These are phyloP conservation scores for Mortierella sp. DNA, from an alignment of 371 early-diverging fungal species.

Conservation along the genomic window DNA sequence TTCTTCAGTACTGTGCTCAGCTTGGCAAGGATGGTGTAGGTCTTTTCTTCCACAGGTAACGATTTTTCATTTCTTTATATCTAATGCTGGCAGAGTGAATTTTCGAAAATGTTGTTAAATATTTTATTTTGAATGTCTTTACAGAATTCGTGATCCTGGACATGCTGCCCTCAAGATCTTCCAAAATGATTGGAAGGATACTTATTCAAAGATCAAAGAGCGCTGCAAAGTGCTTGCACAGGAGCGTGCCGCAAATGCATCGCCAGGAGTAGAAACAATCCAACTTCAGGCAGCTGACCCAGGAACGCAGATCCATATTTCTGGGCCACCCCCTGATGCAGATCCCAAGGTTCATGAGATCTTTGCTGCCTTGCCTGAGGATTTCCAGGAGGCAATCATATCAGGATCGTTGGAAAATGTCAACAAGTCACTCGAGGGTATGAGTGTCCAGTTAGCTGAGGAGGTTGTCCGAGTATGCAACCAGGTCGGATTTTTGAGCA, in stretches of 20 bases:
- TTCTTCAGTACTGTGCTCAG: slow-evolving; percentile 86
- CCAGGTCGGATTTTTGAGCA: slow-evolving; percentile 79
- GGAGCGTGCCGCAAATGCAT: slow-evolving; percentile 62
- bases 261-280: slow-evolving; percentile 77
- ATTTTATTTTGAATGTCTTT: not conserved
- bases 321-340: slow-evolving; percentile 62
- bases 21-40: slow-evolving; percentile 87
- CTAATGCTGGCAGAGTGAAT: not conserved
- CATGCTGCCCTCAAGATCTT: slow-evolving; percentile 73
- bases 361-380: slow-evolving; percentile 76
- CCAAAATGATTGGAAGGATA: slow-evolving; percentile 83
- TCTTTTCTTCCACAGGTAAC: slow-evolving; percentile 87
- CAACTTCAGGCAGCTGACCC: slow-evolving; percentile 82
- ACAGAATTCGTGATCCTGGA: slow-evolving; percentile 36
- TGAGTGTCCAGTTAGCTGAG: slow-evolving; percentile 81
- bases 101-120: not conserved
- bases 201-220: slow-evolving; percentile 81
- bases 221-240: slow-evolving; percentile 80
- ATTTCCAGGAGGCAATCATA: slow-evolving; percentile 83
- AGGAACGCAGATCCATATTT: slow-evolving; percentile 64
- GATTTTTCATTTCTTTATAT: not conserved
- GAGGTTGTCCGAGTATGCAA: slow-evolving; percentile 77
- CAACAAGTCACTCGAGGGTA: slow-evolving; percentile 81
- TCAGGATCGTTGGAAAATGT: slow-evolving; percentile 83
- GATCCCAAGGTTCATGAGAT: slow-evolving; percentile 69